Conservation (phyloP, 2,329 filamentous ascomycete genomes). For the Cyphellophora attinorum region DNA sequence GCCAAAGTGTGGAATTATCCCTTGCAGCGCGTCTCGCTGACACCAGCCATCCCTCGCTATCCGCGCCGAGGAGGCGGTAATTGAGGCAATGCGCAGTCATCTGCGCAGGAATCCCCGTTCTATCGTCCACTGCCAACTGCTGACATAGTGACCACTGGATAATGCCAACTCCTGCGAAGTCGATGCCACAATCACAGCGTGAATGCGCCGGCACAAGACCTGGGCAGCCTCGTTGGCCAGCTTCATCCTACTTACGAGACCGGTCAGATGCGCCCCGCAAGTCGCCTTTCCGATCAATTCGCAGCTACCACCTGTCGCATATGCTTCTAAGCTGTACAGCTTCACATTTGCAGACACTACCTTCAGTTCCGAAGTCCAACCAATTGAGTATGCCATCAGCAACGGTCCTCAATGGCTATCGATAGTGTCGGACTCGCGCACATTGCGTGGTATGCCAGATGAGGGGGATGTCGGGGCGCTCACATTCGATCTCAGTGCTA, state of each 20-base stretch:
- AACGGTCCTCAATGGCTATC: slow-evolving; percentile 64
- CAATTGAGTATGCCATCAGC: slow-evolving; percentile 57
- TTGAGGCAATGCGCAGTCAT: background rate
- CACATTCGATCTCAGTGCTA: slow-evolving; percentile 59
- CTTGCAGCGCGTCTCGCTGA: background rate
- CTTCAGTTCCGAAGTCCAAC: slow-evolving; percentile 50
- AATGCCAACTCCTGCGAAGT: background rate
- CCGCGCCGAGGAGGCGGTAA: background rate
- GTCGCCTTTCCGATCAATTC: slow-evolving; percentile 68
- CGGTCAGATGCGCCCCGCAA: slow-evolving; percentile 5
- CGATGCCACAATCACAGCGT: background rate
- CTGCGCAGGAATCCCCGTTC: background rate
- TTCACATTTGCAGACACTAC: slow-evolving; percentile 47
- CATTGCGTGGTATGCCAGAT: slow-evolving; percentile 61
- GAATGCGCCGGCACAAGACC: background rate
- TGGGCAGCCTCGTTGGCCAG: background rate
- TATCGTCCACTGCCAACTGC: background rate
- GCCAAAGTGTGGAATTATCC: background rate
- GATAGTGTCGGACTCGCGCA: slow-evolving; percentile 55
- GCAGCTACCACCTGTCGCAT: slow-evolving; percentile 71
- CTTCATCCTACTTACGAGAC: background rate
- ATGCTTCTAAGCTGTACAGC: slow-evolving; percentile 46
- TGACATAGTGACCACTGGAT: background rate
- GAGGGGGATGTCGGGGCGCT: slow-evolving; percentile 47
- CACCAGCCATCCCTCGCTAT: background rate